phyloP scores from a whole-genome alignment of 768 basidiomycete species.

The Tephrocybe rancida region DNA sequence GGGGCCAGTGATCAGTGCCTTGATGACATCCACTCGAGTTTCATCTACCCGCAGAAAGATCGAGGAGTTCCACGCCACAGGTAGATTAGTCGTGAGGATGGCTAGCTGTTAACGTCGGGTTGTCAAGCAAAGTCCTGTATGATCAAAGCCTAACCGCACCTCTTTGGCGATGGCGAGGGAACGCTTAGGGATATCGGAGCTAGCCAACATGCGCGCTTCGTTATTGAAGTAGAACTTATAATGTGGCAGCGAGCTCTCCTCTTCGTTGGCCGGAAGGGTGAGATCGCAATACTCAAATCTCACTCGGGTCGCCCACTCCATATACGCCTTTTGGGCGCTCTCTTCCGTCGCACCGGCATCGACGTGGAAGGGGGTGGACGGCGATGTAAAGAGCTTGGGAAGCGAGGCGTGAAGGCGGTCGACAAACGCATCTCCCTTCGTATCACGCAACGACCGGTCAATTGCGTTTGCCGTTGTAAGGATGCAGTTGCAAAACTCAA shows the following conservation, averaged over 20 bases:
- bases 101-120: constrained; percentile 62
- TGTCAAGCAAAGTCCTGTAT: constrained; percentile 3
- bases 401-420: constrained; percentile 74
- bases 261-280: constrained; percentile 43
- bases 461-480: constrained; percentile 81
- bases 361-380: constrained; percentile 40
- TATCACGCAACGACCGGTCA: constrained; percentile 85
- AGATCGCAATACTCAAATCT: constrained; percentile 95
- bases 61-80: constrained; percentile 94
- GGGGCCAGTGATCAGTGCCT: constrained; percentile 89
- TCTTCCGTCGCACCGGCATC: constrained; percentile 67
- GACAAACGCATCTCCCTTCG: constrained; percentile 88
- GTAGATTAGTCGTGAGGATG: constrained; percentile 89
- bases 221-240: constrained; percentile 84
- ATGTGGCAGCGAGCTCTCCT: constrained; percentile 60
- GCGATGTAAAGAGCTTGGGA: constrained; percentile 67
- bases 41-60: constrained; percentile 94
- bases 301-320: constrained; percentile 80
- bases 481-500: constrained; percentile 85
- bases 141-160: constrained; percentile 36
- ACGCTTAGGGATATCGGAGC: constrained; percentile 87
- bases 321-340: constrained; percentile 66
- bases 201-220: constrained; percentile 83
- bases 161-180: constrained; percentile 96
- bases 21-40: constrained; percentile 88